These are phyloP conservation scores for Citrus mangshanensis DNA, from an alignment of 345 rosid genomes.

Conservation along the genomic window DNA sequence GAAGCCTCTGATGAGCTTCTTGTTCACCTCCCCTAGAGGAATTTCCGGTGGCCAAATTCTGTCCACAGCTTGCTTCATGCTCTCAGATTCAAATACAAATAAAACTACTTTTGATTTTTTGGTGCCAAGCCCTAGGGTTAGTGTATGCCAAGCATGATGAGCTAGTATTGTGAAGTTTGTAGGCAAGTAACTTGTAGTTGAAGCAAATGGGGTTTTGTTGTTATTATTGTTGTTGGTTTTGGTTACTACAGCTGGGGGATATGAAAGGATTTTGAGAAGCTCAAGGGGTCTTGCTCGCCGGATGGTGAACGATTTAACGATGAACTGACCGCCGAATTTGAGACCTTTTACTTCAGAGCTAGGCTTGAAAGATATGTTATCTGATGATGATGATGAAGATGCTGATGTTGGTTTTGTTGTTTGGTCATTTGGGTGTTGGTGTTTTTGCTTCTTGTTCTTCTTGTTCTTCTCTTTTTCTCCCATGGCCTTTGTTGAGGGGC, in stretches of 20 bases:
- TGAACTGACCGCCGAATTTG: constrained; percentile 82
- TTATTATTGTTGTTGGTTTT: constrained; percentile 16
- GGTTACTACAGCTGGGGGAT: constrained; percentile 37
- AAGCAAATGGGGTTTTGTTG: constrained; percentile 49
- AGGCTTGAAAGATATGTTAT: constrained; percentile 65
- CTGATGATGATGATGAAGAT: background rate
- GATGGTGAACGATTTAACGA: constrained; percentile 93
- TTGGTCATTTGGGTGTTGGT: constrained; percentile 59
- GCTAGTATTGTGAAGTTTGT: constrained; percentile 94
- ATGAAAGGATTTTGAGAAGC: constrained; percentile 73
- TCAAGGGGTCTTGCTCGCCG: constrained; percentile 74
- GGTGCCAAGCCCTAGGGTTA: constrained; percentile 88
- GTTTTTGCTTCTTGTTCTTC: constrained; percentile 67
- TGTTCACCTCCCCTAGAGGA: constrained; percentile 83
- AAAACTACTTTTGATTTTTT: constrained; percentile 75
- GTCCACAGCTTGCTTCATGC: constrained; percentile 52
- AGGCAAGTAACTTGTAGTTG: constrained; percentile 80
- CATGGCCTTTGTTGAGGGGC: constrained; percentile 30
- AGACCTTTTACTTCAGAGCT: constrained; percentile 82
- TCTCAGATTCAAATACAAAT: constrained; percentile 82
- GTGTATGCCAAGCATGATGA: constrained; percentile 96
- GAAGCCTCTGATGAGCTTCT: constrained; percentile 67
- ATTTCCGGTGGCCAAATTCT: constrained; percentile 82
- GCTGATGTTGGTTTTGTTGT: constrained; percentile 46
- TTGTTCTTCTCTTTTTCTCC: constrained; percentile 61